These are phyloP conservation scores for Bacterosira constricta DNA, from an alignment of 108 stramenopile species.

Conservation along the genomic window DNA sequence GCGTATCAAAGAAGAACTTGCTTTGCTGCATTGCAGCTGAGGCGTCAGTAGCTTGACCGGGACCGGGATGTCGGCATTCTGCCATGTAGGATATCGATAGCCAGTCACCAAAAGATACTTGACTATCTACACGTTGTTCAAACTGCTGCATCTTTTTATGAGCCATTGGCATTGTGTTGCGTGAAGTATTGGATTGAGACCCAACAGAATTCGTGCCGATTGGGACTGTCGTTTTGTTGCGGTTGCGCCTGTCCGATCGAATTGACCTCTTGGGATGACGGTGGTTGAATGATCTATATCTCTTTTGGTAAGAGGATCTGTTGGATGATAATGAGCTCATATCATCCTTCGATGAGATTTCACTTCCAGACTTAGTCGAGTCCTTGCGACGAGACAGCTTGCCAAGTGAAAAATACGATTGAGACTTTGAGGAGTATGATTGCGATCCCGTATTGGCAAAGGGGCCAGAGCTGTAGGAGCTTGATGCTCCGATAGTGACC, in stretches of 20 bases:
- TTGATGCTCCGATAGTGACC: slow-evolving; percentile 40
- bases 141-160: slow-evolving; percentile 7
- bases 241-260: neutral
- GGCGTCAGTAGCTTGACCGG: slow-evolving; percentile 30
- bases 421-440: neutral
- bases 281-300: neutral
- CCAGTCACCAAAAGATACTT: slow-evolving; percentile 37
- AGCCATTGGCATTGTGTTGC: slow-evolving; percentile 24
- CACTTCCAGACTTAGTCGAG: slow-evolving; percentile 5
- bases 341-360: slow-evolving; percentile 12
- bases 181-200: slow-evolving; percentile 7
- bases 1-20: slow-evolving; percentile 32
- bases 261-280: neutral
- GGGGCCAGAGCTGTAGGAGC: slow-evolving; percentile 31
- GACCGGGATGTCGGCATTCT: slow-evolving; percentile 61
- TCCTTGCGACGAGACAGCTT: neutral
- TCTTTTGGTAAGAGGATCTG: neutral
- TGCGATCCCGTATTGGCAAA: slow-evolving; percentile 18
- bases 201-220: neutral
- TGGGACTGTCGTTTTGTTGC: neutral
- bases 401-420: slow-evolving; percentile 12
- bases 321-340: slow-evolving; percentile 29
- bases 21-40: slow-evolving; percentile 21
- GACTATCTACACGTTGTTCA: slow-evolving; percentile 1
- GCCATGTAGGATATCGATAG: slow-evolving; percentile 22